Evolutionary conservation across 495 filamentous ascomycete genomes (phyloP).

Genomic region (Chaetomidium leptoderma): DNA sequence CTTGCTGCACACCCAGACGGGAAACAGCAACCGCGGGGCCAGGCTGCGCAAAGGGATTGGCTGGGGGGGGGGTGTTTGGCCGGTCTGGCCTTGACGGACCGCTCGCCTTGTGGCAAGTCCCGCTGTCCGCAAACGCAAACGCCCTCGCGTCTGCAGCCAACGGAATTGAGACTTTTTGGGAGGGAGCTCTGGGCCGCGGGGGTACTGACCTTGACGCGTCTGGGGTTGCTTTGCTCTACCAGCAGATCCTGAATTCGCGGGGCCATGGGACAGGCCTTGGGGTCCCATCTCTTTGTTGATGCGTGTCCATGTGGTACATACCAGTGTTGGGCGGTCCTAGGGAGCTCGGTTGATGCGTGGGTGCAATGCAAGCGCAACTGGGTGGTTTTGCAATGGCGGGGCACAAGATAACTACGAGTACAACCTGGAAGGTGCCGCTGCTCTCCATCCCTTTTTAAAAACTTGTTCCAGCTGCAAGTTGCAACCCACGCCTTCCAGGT

Average conservation of each 20-base stretch:
- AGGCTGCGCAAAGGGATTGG: neutral
- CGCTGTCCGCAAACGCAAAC: slow-evolving; percentile 7
- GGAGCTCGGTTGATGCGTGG: neutral
- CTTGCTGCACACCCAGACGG: neutral
- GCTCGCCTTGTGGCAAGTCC: slow-evolving; percentile 25
- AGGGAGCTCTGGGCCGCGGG: slow-evolving; percentile 6
- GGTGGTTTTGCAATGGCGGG: neutral
- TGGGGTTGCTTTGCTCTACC: neutral
- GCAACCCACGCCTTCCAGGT: slow-evolving; percentile 9
- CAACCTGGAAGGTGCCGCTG: neutral
- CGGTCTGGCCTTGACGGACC: slow-evolving; percentile 15
- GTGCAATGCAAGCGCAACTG: neutral
- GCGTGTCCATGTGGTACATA: too few species aligned
- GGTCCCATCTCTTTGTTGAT: slow-evolving; percentile 3
- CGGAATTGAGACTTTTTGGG: neutral
- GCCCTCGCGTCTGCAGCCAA: slow-evolving; percentile 11
- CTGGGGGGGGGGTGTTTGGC: neutral
- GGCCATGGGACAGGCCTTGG: neutral
- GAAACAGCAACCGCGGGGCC: slow-evolving; percentile 10
- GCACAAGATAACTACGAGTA: neutral
- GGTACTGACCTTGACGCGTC: neutral
- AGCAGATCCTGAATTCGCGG: neutral
- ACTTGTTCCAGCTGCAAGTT: neutral
- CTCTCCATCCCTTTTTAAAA: neutral
- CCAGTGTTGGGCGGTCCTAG: neutral